Percentiles rank a stretch among this genome's conserved stretches.
phyloP scores from a whole-genome alignment of 202 grass and related monocot genomes.

The Bolboschoenoplectus hybrid region DNA sequence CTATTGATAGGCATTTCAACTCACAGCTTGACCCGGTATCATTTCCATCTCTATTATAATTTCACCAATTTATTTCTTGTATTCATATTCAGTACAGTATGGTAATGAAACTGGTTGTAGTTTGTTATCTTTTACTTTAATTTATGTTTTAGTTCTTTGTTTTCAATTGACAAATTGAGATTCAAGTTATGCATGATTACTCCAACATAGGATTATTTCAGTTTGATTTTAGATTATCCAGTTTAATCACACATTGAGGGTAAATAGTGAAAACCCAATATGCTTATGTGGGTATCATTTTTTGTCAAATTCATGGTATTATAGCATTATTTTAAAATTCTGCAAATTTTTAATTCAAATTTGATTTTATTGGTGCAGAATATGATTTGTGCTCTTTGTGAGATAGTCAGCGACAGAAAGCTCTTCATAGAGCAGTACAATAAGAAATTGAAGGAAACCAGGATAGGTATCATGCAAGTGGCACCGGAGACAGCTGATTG shows the following conservation, averaged over 20 bases:
- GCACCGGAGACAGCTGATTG: conserved; percentile 75
- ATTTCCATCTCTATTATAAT: conserved; percentile 40
- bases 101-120: not conserved
- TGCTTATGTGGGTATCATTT: conserved; percentile 15
- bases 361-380: conserved; percentile 53
- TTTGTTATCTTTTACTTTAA: conserved; percentile 1
- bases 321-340: not conserved
- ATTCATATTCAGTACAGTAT: not conserved
- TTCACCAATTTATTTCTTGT: conserved; percentile 10
- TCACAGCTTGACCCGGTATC: conserved; percentile 80
- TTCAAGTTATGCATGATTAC: not conserved
- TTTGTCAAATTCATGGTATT: not conserved
- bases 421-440: conserved; percentile 75
- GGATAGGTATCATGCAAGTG: conserved; percentile 87
- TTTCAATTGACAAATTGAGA: not conserved
- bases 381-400: conserved; percentile 79
- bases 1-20: conserved; percentile 75
- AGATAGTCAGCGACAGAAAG: conserved; percentile 81
- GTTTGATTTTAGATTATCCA: conserved; percentile 24
- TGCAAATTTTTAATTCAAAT: conserved; percentile 40
- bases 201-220: conserved; percentile 2
- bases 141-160: not conserved
- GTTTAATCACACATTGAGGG: not conserved
- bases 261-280: conserved; percentile 27
- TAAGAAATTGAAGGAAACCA: conserved; percentile 71